Conservation (phyloP, 495 filamentous ascomycete genomes). For the Cryomyces minteri region DNA sequence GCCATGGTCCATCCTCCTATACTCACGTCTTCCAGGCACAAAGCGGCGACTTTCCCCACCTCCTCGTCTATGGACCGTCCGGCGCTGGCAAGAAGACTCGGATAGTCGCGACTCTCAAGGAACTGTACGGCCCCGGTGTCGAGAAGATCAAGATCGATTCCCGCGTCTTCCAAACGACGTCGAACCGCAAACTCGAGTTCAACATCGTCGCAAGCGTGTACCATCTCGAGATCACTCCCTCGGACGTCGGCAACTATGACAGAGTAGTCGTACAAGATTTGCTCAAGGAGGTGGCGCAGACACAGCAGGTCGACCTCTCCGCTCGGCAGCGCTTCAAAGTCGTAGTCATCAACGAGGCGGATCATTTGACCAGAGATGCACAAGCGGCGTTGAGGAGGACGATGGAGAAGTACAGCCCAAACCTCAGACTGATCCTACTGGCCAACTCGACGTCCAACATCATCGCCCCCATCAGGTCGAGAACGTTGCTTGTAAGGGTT, state of each 20-base stretch:
- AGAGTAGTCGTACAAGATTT: conserved; percentile 89
- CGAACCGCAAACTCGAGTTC: conserved; percentile 95
- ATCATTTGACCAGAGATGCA: conserved; percentile 82
- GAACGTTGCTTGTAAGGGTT: conserved; percentile 80
- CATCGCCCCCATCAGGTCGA: conserved; percentile 82
- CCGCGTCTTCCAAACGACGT: conserved; percentile 84
- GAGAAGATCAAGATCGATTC: conserved; percentile 31
- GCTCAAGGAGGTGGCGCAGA: conserved; percentile 94
- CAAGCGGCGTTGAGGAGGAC: conserved; percentile 88
- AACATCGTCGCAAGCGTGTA: conserved; percentile 93
- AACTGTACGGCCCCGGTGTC: conserved; percentile 16
- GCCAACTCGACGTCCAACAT: conserved; percentile 95
- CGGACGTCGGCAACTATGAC: conserved; percentile 93
- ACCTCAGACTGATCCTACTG: conserved; percentile 73
- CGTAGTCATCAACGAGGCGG: conserved; percentile 98
- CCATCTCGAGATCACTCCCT: conserved; percentile 94
- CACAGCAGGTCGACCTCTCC: conserved; percentile 82
- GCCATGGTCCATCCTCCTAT: neutral
- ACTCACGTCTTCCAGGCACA: conserved; percentile 43
- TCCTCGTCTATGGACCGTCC: conserved; percentile 89
- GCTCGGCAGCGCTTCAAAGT: conserved; percentile 93
- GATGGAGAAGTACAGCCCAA: conserved; percentile 98
- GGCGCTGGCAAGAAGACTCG: conserved; percentile 96
- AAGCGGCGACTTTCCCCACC: conserved; percentile 91
- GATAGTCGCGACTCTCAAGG: conserved; percentile 56